Percentiles rank a stretch among this genome's conserved stretches.
Conservation (phyloP, 2,329 filamentous ascomycete species). For the Verticillium nonalfalfae region DNA sequence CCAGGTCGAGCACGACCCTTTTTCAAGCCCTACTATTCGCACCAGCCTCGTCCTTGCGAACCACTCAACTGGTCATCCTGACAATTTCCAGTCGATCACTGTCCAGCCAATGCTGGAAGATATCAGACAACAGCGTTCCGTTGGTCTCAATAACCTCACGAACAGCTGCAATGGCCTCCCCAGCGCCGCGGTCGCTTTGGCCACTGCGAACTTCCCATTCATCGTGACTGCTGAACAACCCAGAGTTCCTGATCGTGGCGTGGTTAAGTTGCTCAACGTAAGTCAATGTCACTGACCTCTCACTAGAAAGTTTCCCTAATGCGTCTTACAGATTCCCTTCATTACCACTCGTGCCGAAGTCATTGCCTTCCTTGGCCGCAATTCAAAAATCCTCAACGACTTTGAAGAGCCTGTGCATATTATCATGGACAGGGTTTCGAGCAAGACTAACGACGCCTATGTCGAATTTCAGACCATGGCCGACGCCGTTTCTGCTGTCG, state of each 20-base stretch:
- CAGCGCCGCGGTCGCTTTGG: conserved; percentile 25
- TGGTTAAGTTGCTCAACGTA: conserved; percentile 45
- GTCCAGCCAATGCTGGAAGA: neutral
- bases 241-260: conserved; percentile 27
- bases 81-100: neutral
- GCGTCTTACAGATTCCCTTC: conserved; percentile 46
- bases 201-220: conserved; percentile 37
- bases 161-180: conserved; percentile 21
- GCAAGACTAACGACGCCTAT: conserved; percentile 57
- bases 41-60: neutral
- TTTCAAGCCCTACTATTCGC: neutral
- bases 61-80: neutral
- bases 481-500: conserved; percentile 48
- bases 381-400: conserved; percentile 48
- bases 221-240: conserved; percentile 27
- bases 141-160: neutral
- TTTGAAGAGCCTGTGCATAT: conserved; percentile 52
- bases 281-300: conserved; percentile 16
- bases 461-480: conserved; percentile 48
- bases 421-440: conserved; percentile 57
- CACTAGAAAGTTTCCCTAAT: neutral
- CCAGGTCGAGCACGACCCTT: neutral
- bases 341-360: conserved; percentile 45
- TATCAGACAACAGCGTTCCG: neutral
- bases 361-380: conserved; percentile 52